phyloP scores from a whole-genome alignment of 2,329 filamentous ascomycete genomes.

The Mycosphaerella sp. region DNA sequence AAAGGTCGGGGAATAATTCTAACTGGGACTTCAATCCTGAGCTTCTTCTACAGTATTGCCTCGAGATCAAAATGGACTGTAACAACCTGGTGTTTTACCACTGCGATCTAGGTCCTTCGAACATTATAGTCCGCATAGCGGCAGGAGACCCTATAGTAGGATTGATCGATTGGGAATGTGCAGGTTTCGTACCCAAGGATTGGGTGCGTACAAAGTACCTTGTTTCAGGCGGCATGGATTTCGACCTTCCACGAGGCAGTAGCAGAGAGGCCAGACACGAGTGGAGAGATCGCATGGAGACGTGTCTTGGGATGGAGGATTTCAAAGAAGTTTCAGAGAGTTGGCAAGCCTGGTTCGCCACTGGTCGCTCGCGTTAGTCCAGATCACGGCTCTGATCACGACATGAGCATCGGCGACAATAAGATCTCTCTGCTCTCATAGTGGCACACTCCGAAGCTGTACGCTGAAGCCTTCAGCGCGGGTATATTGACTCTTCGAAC shows the following conservation, averaged over 20 bases:
- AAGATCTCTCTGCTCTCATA: too few relatives aligned
- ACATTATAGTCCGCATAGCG: neutral
- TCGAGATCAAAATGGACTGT: neutral
- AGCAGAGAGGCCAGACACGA: neutral
- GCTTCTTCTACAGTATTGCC: neutral
- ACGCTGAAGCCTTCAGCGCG: too few relatives aligned
- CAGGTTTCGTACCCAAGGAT: neutral
- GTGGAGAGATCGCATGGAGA: neutral
- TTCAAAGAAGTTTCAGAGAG: neutral
- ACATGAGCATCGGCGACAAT: too few relatives aligned
- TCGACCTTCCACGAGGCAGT: neutral
- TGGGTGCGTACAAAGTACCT: conserved; percentile 1
- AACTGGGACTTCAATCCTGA: neutral
- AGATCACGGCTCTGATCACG: too few relatives aligned
- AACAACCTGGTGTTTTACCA: neutral
- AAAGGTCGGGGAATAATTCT: neutral
- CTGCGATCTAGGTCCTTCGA: neutral
- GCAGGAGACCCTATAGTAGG: neutral
- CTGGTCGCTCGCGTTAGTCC: neutral
- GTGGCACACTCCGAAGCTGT: too few relatives aligned
- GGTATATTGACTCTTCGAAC: neutral
- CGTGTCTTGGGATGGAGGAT: neutral
- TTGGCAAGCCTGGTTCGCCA: neutral
- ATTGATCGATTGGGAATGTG: conserved; percentile 5
- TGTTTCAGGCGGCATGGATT: neutral